A percentile compares a stretch with the other conserved stretches of the same genome.
phyloP scores from a whole-genome alignment of 768 basidiomycete species.

The Kwoniella europaea region DNA sequence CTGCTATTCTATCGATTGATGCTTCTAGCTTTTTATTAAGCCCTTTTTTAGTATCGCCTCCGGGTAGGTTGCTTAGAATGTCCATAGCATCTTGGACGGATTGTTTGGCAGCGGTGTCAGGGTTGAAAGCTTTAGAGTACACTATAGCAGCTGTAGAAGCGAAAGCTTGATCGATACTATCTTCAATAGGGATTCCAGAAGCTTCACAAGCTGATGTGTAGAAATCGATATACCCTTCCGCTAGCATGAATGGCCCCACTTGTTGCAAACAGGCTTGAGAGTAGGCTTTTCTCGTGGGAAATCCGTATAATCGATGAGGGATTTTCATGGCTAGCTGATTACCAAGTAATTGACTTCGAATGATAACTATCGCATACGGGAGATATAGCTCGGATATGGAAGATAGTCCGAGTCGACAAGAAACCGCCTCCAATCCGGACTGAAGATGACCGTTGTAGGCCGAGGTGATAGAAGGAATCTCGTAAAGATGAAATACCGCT shows the following conservation, averaged over 20 bases:
- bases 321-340: slow-evolving; percentile 62
- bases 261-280: slow-evolving; percentile 70
- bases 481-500: slow-evolving; percentile 86
- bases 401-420: slow-evolving; percentile 70
- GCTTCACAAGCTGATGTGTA: slow-evolving; percentile 70
- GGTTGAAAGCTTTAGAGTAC: slow-evolving; percentile 12
- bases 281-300: slow-evolving; percentile 68
- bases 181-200: not conserved
- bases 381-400: slow-evolving; percentile 71
- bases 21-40: not conserved
- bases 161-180: slow-evolving; percentile 16
- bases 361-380: slow-evolving; percentile 75
- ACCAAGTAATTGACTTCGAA: slow-evolving; percentile 62
- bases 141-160: slow-evolving; percentile 22
- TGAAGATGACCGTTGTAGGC: slow-evolving; percentile 57
- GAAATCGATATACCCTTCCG: slow-evolving; percentile 34
- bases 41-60: not conserved
- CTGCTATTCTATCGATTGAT: slow-evolving; percentile 14
- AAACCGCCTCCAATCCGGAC: slow-evolving; percentile 64
- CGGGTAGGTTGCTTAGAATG: not conserved
- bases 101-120: not conserved
- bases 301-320: slow-evolving; percentile 78
- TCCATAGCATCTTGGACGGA: slow-evolving; percentile 1
- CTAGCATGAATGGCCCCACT: slow-evolving; percentile 71
- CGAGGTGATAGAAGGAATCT: slow-evolving; percentile 63